Base-by-base conservation (phyloP, 495 filamentous ascomycete species). In the Penicillium tannophilum region DNA sequence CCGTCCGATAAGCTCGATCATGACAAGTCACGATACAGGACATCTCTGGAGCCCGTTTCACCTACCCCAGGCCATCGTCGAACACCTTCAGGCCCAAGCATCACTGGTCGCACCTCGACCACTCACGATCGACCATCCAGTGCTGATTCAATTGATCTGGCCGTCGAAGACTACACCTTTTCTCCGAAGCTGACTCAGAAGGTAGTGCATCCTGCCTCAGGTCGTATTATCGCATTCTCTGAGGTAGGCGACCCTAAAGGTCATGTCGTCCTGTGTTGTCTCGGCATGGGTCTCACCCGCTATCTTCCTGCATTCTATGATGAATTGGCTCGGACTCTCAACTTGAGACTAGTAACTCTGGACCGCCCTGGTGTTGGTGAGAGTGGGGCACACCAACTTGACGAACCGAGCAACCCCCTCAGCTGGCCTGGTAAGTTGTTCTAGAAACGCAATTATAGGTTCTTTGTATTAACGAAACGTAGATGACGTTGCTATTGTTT, bases 221-320 rank as follows among this genome's bases (percentile, higher is more conserved):
- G 92, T 9, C 88, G 94, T 36, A 81, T 88, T 23, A 96, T 99
- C 62, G 93, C 90, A 19, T 99, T 97, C 72, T 97, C 93, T 0
- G 95, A 99, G 74, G 94, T 99, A 19, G 94, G 94, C 20, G 91
- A 98, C 66, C 90, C 92, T 0, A 85, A 90, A 51, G 94, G 94
- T 10, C 92, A 88, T 67, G 93, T 92, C 8, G 91, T 99, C 23
- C 91, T 99, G 45, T 93, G 92, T 71, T 99, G 95, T 70, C 91
- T 99, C 10, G 94, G 94, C 30, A 99, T 99, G 94, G 94, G 94
- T 1, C 70, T 99, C 55, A 99, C 94, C 6, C 86, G 94, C 69
- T 98, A 96, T 69, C 87, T 99, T 53, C 97, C 90, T 61, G 92
- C 92, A 6, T 99, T 99, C 65, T 99, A 99, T 65, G 94, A 99